Percentiles rank a stretch among this genome's conserved stretches.
Evolutionary conservation across 1,284 basidiomycete genomes (phyloP).

Genomic region (Cutaneotrichosporon arboriforme): DNA sequence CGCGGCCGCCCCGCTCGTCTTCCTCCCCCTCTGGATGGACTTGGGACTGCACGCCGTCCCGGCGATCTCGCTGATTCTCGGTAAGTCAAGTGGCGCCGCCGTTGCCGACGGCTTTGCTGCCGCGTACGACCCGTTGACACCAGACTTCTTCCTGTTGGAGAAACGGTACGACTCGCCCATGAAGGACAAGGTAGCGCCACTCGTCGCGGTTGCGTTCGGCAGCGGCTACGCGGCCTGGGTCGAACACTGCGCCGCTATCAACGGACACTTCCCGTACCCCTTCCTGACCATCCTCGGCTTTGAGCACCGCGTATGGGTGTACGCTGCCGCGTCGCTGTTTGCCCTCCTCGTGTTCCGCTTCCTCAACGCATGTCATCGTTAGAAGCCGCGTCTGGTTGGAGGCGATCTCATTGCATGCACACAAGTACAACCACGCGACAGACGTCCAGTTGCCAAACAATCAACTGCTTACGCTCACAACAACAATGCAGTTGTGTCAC

Average conservation of each 20-base stretch:
- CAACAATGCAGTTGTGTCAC: no score
- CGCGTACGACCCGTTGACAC: neutral
- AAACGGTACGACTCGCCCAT: constrained; percentile 54
- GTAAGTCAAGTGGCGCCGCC: constrained; percentile 24
- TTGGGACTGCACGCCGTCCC: constrained; percentile 61
- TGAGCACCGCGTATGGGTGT: constrained; percentile 58
- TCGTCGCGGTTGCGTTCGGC: constrained; percentile 50
- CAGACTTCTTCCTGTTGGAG: constrained; percentile 68
- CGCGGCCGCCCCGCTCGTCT: constrained; percentile 35
- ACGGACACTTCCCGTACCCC: constrained; percentile 69
- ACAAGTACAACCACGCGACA: no score
- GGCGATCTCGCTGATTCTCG: constrained; percentile 55
- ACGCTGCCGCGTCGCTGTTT: constrained; percentile 54
- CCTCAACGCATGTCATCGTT: constrained; percentile 42
- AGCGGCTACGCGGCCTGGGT: constrained; percentile 61
- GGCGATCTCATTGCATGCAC: no score
- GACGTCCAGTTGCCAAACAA: no score
- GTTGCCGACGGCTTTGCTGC: neutral
- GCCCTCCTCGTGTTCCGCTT: constrained; percentile 59
- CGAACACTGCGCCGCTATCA: constrained; percentile 63
- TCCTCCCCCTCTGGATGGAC: constrained; percentile 61
- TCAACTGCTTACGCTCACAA: no score
- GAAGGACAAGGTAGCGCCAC: constrained; percentile 52
- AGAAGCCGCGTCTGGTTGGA: neutral
- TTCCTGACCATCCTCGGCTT: constrained; percentile 63